phyloP scores from a whole-genome alignment of 1,284 basidiomycete genomes.

The Polyporus tsugae region DNA sequence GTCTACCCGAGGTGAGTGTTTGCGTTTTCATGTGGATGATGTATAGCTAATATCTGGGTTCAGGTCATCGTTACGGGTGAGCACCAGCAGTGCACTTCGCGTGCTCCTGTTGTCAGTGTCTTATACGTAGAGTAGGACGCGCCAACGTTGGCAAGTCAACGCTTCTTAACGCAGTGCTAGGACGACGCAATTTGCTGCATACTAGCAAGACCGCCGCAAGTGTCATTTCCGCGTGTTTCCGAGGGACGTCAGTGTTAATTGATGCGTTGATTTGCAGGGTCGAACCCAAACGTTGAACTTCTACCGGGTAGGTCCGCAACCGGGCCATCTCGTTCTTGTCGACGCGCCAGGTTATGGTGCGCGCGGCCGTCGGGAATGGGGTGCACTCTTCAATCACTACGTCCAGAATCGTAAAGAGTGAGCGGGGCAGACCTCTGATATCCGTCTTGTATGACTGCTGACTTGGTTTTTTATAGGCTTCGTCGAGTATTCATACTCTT shows the following conservation, averaged over 20 bases:
- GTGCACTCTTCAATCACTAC: constrained; percentile 70
- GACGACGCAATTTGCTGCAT: constrained; percentile 60
- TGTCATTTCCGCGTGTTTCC: constrained; percentile 25
- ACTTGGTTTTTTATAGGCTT: constrained; percentile 51
- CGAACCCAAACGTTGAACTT: constrained; percentile 76
- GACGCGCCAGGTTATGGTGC: constrained; percentile 82
- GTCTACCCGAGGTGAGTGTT: constrained; percentile 57
- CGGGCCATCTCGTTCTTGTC: constrained; percentile 69
- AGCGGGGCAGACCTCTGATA: constrained; percentile 34
- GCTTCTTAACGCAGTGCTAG: constrained; percentile 72
- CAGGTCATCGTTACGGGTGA: constrained; percentile 46
- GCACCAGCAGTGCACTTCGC: neutral
- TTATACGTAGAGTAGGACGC: constrained; percentile 41
- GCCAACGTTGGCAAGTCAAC: constrained; percentile 81
- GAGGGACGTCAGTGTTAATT: neutral
- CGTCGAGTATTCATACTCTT: constrained; percentile 74
- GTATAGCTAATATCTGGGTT: neutral
- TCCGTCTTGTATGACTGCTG: constrained; percentile 7
- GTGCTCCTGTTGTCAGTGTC: neutral
- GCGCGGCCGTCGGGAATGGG: constrained; percentile 80
- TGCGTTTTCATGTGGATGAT: neutral
- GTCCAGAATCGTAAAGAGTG: constrained; percentile 66
- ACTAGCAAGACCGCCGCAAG: constrained; percentile 75
- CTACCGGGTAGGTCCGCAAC: constrained; percentile 64
- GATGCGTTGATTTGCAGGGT: constrained; percentile 54